A percentile compares a stretch with the other conserved stretches of the same genome.
Conservation (phyloP, 495 filamentous ascomycete genomes). For the Trichoderma gamsii region DNA sequence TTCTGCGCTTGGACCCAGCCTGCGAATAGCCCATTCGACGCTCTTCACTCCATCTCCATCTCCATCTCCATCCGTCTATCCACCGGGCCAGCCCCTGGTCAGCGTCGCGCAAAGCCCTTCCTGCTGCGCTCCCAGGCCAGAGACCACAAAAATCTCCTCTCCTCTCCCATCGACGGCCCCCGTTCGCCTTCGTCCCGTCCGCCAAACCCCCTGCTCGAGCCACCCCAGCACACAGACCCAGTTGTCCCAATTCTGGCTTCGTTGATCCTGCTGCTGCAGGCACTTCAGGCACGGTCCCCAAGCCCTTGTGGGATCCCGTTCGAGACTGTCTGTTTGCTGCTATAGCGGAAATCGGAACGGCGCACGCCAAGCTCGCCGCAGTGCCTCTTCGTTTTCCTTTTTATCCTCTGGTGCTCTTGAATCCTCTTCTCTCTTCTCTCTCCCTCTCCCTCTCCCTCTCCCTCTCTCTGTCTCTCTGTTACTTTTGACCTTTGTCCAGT, state of each 20-base stretch:
- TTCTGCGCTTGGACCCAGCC: background rate
- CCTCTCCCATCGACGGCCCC: background rate
- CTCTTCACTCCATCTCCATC: conserved; percentile 1
- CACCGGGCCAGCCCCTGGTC: conserved; percentile 7
- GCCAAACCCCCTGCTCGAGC: background rate
- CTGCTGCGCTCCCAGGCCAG: conserved; percentile 1
- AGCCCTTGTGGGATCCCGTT: conserved; percentile 4
- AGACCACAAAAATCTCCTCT: background rate
- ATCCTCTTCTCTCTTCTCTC: background rate
- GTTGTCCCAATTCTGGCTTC: background rate
- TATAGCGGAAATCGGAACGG: conserved; percentile 1
- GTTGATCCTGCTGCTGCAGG: conserved; percentile 12
- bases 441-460: background rate
- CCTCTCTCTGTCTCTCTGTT: background rate
- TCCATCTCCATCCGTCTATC: background rate
- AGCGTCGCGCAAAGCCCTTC: conserved; percentile 6
- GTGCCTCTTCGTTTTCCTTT: background rate
- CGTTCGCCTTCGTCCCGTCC: conserved; percentile 2
- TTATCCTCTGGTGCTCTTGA: background rate
- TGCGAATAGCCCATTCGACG: background rate
- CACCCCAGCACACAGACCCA: conserved; percentile 1
- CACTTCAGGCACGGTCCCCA: conserved; percentile 12
- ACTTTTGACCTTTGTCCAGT: background rate
- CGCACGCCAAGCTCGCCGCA: background rate
- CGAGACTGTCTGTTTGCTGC: background rate